Percentiles rank a stretch among this genome's conserved stretches.
phyloP scores from a whole-genome alignment of 768 basidiomycete species.

The Leccinum barrowsii region DNA sequence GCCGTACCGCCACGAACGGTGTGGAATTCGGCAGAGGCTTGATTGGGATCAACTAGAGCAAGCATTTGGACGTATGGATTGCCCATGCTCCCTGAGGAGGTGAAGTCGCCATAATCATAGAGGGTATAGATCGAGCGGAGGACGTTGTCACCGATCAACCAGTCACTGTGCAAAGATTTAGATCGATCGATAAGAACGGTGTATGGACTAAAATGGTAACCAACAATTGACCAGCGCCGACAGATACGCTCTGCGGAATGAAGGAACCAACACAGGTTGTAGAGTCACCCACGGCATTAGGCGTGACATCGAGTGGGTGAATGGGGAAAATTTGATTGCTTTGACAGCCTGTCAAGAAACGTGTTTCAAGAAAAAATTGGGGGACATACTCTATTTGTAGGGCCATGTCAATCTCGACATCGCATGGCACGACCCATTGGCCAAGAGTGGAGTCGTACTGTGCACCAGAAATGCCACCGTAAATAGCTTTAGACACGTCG shows the following conservation, averaged over 20 bases:
- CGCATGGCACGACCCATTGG: conserved; percentile 74
- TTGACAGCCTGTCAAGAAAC: conserved; percentile 30
- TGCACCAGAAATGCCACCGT: conserved; percentile 63
- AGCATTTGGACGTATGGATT: conserved; percentile 76
- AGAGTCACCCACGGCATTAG: conserved; percentile 41
- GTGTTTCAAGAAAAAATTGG: conserved; percentile 1
- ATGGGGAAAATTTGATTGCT: conserved; percentile 70
- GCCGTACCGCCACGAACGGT: conserved; percentile 60
- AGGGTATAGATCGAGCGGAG: conserved; percentile 79
- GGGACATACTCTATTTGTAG: conserved; percentile 67
- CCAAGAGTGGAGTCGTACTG: conserved; percentile 46
- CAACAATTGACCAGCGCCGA: conserved; percentile 67
- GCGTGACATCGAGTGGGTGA: conserved; percentile 75
- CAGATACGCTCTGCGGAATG: conserved; percentile 56
- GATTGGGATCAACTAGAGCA: conserved; percentile 61
- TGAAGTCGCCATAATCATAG: conserved; percentile 83
- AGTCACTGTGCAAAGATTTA: conserved; percentile 50
- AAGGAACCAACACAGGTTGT: conserved; percentile 71
- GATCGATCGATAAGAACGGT: neutral
- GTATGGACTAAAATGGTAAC: conserved; percentile 23
- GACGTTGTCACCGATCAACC: conserved; percentile 80
- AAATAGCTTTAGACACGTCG: conserved; percentile 66
- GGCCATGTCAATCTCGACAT: conserved; percentile 71
- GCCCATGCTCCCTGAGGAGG: conserved; percentile 60
- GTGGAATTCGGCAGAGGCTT: conserved; percentile 72